Evolutionary conservation across 2,329 filamentous ascomycete species (phyloP).

Genomic region (Niveomyces coronatus): DNA sequence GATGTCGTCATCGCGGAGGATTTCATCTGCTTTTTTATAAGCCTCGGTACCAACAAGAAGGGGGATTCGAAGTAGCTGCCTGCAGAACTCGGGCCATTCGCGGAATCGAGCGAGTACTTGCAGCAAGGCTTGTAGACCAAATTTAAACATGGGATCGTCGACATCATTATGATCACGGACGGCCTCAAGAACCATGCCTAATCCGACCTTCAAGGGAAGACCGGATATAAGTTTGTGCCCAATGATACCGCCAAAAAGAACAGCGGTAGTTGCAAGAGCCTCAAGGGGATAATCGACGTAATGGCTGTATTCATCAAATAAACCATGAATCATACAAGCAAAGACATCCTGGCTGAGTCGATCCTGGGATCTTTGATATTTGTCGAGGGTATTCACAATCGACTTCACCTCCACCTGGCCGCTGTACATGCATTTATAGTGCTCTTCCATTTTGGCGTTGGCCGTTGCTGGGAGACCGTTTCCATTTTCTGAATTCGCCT

Average conservation of each 20-base stretch:
- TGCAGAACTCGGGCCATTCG: slow-evolving; percentile 95
- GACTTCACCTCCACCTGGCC: slow-evolving; percentile 78
- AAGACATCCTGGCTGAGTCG: slow-evolving; percentile 87
- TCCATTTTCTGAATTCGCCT: slow-evolving; percentile 70
- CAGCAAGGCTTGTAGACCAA: slow-evolving; percentile 87
- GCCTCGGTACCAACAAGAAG: slow-evolving; percentile 78
- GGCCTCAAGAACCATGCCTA: slow-evolving; percentile 96
- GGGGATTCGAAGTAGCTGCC: slow-evolving; percentile 70
- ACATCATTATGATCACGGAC: slow-evolving; percentile 72
- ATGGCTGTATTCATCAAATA: slow-evolving; percentile 95
- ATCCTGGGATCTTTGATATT: slow-evolving; percentile 80
- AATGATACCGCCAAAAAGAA: slow-evolving; percentile 93
- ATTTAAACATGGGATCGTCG: slow-evolving; percentile 93
- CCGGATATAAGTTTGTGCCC: slow-evolving; percentile 85
- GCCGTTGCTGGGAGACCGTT: slow-evolving; percentile 71
- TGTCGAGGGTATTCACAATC: slow-evolving; percentile 73
- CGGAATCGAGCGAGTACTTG: slow-evolving; percentile 73
- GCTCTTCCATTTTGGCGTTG: slow-evolving; percentile 88
- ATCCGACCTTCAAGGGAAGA: slow-evolving; percentile 82
- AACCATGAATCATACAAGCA: slow-evolving; percentile 94
- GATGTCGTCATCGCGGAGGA: slow-evolving; percentile 56
- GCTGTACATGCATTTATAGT: slow-evolving; percentile 97
- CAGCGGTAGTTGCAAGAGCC: slow-evolving; percentile 86
- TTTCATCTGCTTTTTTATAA: slow-evolving; percentile 71
- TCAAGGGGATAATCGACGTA: slow-evolving; percentile 95